These are phyloP conservation scores for Syzygium aromaticum DNA, from an alignment of 345 rosid genomes.

Conservation along the genomic window DNA sequence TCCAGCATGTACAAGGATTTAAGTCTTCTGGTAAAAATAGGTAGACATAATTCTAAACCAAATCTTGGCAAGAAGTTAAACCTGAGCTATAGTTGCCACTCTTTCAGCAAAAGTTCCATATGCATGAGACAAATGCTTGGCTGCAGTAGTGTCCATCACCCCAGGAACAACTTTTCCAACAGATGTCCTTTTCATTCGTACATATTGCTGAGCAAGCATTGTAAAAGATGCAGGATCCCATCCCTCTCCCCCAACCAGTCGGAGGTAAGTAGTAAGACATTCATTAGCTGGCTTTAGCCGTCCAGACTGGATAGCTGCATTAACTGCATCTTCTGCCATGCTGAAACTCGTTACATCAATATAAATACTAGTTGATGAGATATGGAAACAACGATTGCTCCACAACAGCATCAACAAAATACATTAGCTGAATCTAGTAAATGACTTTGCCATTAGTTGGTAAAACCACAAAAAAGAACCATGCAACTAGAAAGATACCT, in stretches of 20 bases:
- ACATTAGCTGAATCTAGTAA: neutral
- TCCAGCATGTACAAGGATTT: neutral
- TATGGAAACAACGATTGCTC: neutral
- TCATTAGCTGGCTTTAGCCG: constrained; percentile 55
- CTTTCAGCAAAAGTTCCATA: constrained; percentile 79
- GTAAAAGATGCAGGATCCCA: constrained; percentile 90
- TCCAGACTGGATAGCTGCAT: constrained; percentile 84
- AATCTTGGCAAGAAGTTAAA: constrained; percentile 1
- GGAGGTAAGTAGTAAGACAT: constrained; percentile 56
- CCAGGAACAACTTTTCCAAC: constrained; percentile 84
- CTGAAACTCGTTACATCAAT: constrained; percentile 46
- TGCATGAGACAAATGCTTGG: constrained; percentile 90
- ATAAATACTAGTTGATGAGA: neutral
- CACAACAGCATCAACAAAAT: neutral
- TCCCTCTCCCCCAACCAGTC: constrained; percentile 74
- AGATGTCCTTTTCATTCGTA: constrained; percentile 73
- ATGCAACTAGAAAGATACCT: constrained; percentile 36
- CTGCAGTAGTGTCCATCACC: constrained; percentile 75
- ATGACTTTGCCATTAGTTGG: neutral
- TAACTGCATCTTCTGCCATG: constrained; percentile 98
- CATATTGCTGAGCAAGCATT: constrained; percentile 76
- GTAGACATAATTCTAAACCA: neutral
- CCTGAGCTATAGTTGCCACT: constrained; percentile 95
- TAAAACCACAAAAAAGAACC: neutral
- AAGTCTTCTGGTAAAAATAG: neutral